A percentile compares a stretch with the other conserved stretches of the same genome.
phyloP scores from a whole-genome alignment of 345 rosid species.

The Pelargonium nanum region DNA sequence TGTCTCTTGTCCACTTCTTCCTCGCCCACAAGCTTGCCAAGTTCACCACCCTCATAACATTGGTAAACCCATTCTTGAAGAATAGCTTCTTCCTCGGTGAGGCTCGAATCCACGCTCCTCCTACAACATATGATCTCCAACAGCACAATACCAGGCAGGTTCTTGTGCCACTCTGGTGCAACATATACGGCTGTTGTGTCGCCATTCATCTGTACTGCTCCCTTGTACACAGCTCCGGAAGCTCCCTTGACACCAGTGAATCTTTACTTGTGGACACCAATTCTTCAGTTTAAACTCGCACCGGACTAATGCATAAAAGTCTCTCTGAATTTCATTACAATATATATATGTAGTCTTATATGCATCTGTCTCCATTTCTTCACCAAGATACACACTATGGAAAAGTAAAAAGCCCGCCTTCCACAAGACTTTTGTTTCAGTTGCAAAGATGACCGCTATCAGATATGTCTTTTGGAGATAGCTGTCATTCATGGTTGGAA shows the following conservation, averaged over 20 bases:
- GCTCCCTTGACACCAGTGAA: conserved; percentile 18
- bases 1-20: conserved; percentile 12
- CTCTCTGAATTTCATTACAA: too few relatives aligned
- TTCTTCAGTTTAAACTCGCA: too few relatives aligned
- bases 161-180: conserved; percentile 18
- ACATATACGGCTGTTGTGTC: conserved; percentile 6
- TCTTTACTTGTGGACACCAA: too few relatives aligned
- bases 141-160: conserved; percentile 16
- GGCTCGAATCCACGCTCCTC: neutral
- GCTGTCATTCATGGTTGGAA: too few relatives aligned
- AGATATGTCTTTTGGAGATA: too few relatives aligned
- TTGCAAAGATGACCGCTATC: too few relatives aligned
- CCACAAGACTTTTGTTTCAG: too few relatives aligned
- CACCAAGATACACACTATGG: too few relatives aligned
- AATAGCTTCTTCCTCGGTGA: conserved; percentile 5
- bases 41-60: conserved; percentile 7
- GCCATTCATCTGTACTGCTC: neutral
- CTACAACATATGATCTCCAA: conserved; percentile 14
- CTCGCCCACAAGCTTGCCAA: conserved; percentile 1
- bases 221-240: conserved; percentile 11
- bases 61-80: conserved; percentile 17
- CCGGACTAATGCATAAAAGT: too few relatives aligned
- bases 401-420: too few relatives aligned
- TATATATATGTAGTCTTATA: too few relatives aligned
- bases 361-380: too few relatives aligned